phyloP scores from a whole-genome alignment of 768 basidiomycete species.

The Thelephora ganbajun region DNA sequence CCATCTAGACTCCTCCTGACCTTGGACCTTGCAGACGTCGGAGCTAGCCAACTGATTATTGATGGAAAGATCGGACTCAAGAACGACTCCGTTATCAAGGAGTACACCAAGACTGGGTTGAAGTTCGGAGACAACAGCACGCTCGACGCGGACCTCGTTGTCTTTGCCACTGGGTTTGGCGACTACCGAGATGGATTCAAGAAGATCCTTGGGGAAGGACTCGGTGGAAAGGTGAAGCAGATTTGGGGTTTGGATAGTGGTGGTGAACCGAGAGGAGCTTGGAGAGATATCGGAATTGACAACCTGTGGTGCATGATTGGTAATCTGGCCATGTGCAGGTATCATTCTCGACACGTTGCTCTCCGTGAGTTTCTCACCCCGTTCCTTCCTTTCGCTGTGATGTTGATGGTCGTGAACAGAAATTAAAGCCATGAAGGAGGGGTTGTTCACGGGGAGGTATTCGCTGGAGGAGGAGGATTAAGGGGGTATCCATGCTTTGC shows the following conservation, averaged over 20 bases:
- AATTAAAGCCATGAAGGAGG: conserved; percentile 55
- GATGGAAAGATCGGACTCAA: conserved; percentile 63
- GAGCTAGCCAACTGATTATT: conserved; percentile 44
- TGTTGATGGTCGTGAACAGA: conserved; percentile 22
- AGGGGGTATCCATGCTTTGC: no score
- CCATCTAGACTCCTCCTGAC: background rate
- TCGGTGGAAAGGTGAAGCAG: conserved; percentile 29
- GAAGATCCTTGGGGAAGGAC: conserved; percentile 31
- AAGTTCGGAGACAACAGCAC: conserved; percentile 34
- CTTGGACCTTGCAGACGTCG: conserved; percentile 27
- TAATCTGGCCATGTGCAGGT: conserved; percentile 46
- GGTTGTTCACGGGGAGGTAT: conserved; percentile 22
- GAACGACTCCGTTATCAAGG: conserved; percentile 36
- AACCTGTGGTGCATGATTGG: conserved; percentile 50
- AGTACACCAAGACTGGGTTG: conserved; percentile 29
- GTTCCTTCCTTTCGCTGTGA: background rate
- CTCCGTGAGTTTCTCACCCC: conserved; percentile 33
- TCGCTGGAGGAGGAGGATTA: no score
- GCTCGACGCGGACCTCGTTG: conserved; percentile 37
- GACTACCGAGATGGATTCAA: conserved; percentile 26
- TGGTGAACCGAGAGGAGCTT: conserved; percentile 41
- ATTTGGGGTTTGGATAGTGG: conserved; percentile 56
- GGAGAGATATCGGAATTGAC: conserved; percentile 36
- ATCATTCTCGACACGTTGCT: conserved; percentile 55
- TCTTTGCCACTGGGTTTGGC: conserved; percentile 46